Percentiles rank a stretch among this genome's conserved stretches.
phyloP scores from a whole-genome alignment of 257 asterid species.

The Agastache rugosa region DNA sequence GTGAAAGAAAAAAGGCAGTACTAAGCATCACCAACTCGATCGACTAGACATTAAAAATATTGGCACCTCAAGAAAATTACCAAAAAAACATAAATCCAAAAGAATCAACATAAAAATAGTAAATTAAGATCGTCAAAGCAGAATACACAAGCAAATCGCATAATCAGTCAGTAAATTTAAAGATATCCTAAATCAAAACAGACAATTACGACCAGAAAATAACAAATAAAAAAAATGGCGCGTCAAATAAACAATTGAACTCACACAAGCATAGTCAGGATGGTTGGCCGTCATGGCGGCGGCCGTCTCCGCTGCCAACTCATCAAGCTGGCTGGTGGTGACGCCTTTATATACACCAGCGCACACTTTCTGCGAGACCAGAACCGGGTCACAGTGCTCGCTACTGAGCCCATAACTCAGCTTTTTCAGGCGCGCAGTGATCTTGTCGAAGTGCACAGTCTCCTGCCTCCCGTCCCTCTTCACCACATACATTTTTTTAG shows the following conservation, averaged over 20 bases:
- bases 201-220: background rate
- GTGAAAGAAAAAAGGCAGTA: background rate
- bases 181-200: slow-evolving; percentile 7
- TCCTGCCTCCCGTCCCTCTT: slow-evolving; percentile 97
- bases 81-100: background rate
- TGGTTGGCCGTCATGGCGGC: slow-evolving; percentile 97
- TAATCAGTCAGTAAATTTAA: background rate
- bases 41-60: background rate
- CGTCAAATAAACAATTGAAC: slow-evolving; percentile 34
- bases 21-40: background rate
- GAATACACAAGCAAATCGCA: background rate
- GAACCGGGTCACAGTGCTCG: slow-evolving; percentile 92
- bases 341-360: slow-evolving; percentile 95
- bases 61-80: background rate
- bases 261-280: slow-evolving; percentile 93
- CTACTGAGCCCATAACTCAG: slow-evolving; percentile 86
- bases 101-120: background rate
- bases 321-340: slow-evolving; percentile 96
- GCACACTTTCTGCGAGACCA: slow-evolving; percentile 89
- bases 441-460: slow-evolving; percentile 93
- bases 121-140: background rate
- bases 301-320: slow-evolving; percentile 95
- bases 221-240: background rate
- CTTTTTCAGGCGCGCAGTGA: slow-evolving; percentile 88
- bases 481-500: slow-evolving; percentile 75